These are phyloP conservation scores for Colletotrichum tamarilloi DNA, from an alignment of 2,329 filamentous ascomycete species.

Conservation along the genomic window DNA sequence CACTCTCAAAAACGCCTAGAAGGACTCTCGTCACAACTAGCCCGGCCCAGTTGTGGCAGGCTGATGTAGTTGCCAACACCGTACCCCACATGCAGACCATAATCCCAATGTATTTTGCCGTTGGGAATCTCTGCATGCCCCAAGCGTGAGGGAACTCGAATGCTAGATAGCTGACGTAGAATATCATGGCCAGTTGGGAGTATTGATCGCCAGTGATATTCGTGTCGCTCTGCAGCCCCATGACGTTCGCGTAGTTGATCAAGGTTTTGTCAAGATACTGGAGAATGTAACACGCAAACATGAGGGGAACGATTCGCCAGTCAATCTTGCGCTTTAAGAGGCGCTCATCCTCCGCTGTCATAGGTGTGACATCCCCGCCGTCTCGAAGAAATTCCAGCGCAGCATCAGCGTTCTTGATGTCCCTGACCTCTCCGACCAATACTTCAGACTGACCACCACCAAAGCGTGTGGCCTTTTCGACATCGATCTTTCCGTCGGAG, in stretches of 20 bases:
- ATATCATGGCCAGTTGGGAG: conserved; percentile 67
- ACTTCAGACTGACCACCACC: conserved; percentile 5
- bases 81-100: conserved; percentile 57
- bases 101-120: conserved; percentile 22
- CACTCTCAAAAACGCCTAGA: conserved; percentile 38
- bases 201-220: conserved; percentile 65
- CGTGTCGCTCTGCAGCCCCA: conserved; percentile 62
- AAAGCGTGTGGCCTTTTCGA: conserved; percentile 5
- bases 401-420: conserved; percentile 19
- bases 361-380: background rate
- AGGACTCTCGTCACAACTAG: conserved; percentile 38
- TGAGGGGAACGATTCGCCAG: conserved; percentile 37
- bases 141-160: conserved; percentile 69
- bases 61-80: conserved; percentile 47
- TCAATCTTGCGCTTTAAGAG: conserved; percentile 36
- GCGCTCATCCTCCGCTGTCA: conserved; percentile 16
- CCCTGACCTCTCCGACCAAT: conserved; percentile 16
- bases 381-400: conserved; percentile 13
- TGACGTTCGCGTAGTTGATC: conserved; percentile 61
- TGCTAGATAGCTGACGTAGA: conserved; percentile 68
- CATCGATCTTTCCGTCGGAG: background rate
- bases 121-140: conserved; percentile 60
- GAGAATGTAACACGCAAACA: conserved; percentile 34
- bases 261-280: conserved; percentile 32
- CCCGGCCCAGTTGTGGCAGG: conserved; percentile 33